Evolutionary conservation across 2,329 filamentous ascomycete species (phyloP).

Genomic region (Macrophomina phaseolina): DNA sequence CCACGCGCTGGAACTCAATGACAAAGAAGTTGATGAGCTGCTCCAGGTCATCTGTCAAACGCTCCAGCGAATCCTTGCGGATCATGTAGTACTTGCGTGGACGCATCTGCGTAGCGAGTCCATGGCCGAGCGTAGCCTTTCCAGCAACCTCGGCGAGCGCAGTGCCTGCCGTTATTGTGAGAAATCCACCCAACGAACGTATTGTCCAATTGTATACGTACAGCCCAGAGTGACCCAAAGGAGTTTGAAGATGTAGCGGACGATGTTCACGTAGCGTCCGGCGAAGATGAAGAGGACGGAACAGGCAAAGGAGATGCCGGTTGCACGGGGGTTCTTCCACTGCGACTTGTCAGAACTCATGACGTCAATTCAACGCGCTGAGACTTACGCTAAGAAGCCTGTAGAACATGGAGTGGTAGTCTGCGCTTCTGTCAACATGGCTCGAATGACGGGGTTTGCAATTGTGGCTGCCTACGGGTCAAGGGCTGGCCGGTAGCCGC

Average conservation of each 20-base stretch:
- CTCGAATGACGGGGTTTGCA: neutral
- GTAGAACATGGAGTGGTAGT: conserved; percentile 72
- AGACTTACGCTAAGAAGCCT: conserved; percentile 64
- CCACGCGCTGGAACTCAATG: conserved; percentile 69
- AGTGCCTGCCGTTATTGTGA: conserved; percentile 51
- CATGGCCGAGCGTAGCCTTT: conserved; percentile 61
- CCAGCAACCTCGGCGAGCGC: conserved; percentile 64
- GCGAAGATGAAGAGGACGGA: conserved; percentile 66
- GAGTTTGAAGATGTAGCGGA: conserved; percentile 66
- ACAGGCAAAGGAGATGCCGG: conserved; percentile 63
- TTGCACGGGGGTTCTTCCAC: conserved; percentile 71
- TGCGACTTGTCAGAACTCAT: conserved; percentile 36
- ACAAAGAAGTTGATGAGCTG: conserved; percentile 72
- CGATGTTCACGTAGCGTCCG: conserved; percentile 66
- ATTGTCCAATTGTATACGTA: conserved; percentile 42
- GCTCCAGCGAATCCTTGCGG: conserved; percentile 67
- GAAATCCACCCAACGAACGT: conserved; percentile 32
- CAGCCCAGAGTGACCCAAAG: conserved; percentile 64
- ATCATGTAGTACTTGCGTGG: conserved; percentile 70
- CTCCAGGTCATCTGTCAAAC: conserved; percentile 65
- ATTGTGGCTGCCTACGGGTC: conserved; percentile 56
- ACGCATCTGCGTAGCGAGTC: conserved; percentile 65
- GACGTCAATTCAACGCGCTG: neutral
- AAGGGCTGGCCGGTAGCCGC: conserved; percentile 66
- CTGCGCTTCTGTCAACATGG: conserved; percentile 40